A percentile compares a stretch with the other conserved stretches of the same genome.
phyloP scores from a whole-genome alignment of 2,329 filamentous ascomycete genomes.

The Davidsoniella neocaledoniae region DNA sequence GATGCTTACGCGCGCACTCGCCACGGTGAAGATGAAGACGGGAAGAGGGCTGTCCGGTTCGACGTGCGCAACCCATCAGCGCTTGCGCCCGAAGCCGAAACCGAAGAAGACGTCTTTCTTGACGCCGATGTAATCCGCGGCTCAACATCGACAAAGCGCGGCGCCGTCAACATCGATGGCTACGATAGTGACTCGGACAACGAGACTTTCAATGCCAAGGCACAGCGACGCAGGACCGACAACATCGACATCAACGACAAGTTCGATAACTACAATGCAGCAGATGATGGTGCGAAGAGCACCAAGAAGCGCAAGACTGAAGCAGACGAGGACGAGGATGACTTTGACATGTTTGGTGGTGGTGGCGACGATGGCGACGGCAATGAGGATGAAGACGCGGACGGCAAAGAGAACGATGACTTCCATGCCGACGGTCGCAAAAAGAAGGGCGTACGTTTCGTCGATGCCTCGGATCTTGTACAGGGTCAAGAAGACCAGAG shows the following conservation, averaged over 20 bases:
- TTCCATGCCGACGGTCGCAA: slow-evolving; percentile 34
- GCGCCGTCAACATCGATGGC: slow-evolving; percentile 88
- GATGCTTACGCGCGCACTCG: slow-evolving; percentile 67
- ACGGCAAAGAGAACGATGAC: slow-evolving; percentile 14
- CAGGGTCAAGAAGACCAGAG: slow-evolving; percentile 62
- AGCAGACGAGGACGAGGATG: slow-evolving; percentile 37
- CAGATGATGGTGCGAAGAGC: slow-evolving; percentile 20
- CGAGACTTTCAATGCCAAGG: slow-evolving; percentile 68
- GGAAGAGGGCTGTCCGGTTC: slow-evolving; percentile 58
- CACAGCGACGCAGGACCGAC: slow-evolving; percentile 36
- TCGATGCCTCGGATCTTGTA: slow-evolving; percentile 43
- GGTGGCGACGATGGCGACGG: slow-evolving; percentile 36
- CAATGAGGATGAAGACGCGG: slow-evolving; percentile 26
- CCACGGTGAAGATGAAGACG: slow-evolving; percentile 38
- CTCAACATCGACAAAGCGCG: slow-evolving; percentile 62
- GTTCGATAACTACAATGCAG: slow-evolving; percentile 36
- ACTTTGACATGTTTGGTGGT: slow-evolving; percentile 76
- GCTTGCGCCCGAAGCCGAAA: slow-evolving; percentile 63
- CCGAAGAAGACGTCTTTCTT: slow-evolving; percentile 56
- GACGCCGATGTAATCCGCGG: slow-evolving; percentile 88
- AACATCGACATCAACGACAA: slow-evolving; percentile 17
- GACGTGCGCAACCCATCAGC: slow-evolving; percentile 89
- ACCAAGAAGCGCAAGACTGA: slow-evolving; percentile 17
- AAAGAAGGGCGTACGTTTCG: slow-evolving; percentile 43
- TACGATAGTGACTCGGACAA: slow-evolving; percentile 92